phyloP scores from a whole-genome alignment of 176 grass and related monocot genomes.

The Eleusine coracana region DNA sequence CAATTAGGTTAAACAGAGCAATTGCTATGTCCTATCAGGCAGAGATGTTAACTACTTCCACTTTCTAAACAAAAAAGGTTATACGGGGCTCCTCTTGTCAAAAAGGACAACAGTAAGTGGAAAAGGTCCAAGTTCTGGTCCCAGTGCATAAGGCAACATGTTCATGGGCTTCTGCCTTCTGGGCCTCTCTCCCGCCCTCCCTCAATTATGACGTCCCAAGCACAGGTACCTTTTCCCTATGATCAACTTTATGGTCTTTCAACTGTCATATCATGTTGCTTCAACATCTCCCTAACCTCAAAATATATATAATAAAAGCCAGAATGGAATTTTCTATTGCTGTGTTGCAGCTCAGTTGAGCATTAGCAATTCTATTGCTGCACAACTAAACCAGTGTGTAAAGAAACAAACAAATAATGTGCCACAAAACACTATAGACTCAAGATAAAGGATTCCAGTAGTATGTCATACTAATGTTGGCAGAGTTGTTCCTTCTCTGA shows the following conservation, averaged over 20 bases:
- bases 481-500: conserved; percentile 2
- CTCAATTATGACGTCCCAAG: conserved; percentile 45
- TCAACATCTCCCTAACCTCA: conserved; percentile 11
- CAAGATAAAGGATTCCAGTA: conserved; percentile 8
- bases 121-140: conserved; percentile 7
- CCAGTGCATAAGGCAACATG: conserved; percentile 34
- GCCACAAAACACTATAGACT: background rate
- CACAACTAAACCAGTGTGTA: background rate
- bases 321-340: background rate
- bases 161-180: conserved; percentile 5
- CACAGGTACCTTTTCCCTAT: conserved; percentile 36
- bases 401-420: background rate
- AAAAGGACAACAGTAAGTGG: background rate
- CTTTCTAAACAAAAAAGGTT: background rate
- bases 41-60: background rate
- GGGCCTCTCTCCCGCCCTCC: background rate
- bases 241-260: conserved; percentile 43
- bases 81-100: background rate
- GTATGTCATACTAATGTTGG: background rate
- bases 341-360: background rate
- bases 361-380: conserved; percentile 4
- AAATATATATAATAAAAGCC: conserved; percentile 22
- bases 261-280: conserved; percentile 23
- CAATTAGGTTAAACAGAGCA: conserved; percentile 9
- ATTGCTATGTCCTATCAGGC: background rate